Evolutionary conservation across 768 basidiomycete genomes (phyloP).

Genomic region (Neoboletus subvelutipes): DNA sequence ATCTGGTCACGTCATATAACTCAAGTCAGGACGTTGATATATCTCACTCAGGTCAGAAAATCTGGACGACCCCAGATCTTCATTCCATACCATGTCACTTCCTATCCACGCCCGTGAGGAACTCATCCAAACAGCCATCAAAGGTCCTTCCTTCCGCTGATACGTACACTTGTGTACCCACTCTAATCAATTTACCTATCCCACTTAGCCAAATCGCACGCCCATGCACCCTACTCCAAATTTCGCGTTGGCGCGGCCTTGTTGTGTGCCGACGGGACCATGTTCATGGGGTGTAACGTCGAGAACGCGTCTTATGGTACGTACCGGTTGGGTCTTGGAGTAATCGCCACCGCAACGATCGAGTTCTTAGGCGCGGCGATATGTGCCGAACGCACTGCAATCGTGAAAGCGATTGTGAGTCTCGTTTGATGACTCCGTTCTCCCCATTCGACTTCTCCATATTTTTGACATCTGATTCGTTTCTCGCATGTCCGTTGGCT

Average conservation of each 20-base stretch:
- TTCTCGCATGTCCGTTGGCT: neutral
- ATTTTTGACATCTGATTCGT: neutral
- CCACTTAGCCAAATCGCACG: conserved; percentile 57
- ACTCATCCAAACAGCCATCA: conserved; percentile 52
- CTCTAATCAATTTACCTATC: neutral
- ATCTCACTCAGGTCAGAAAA: no score
- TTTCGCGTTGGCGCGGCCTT: conserved; percentile 93
- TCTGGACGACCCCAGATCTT: no score
- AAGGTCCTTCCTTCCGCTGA: conserved; percentile 9
- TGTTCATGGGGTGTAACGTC: conserved; percentile 86
- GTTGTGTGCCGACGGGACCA: conserved; percentile 61
- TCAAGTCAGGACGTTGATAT: no score
- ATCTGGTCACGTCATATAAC: no score
- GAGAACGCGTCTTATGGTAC: conserved; percentile 95
- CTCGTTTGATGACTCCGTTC: neutral
- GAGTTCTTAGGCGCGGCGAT: conserved; percentile 64
- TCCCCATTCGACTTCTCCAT: neutral
- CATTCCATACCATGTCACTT: conserved; percentile 19
- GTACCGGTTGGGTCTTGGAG: conserved; percentile 1
- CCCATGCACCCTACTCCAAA: conserved; percentile 85
- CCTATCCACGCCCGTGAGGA: conserved; percentile 44
- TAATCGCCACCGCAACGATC: neutral
- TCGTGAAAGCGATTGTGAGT: conserved; percentile 90
- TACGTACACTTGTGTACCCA: neutral
- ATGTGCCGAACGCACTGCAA: conserved; percentile 92